Percentiles rank a stretch among this genome's conserved stretches.
Evolutionary conservation across 1,284 basidiomycete genomes (phyloP).

Genomic region (Papiliotrema flavescens): DNA sequence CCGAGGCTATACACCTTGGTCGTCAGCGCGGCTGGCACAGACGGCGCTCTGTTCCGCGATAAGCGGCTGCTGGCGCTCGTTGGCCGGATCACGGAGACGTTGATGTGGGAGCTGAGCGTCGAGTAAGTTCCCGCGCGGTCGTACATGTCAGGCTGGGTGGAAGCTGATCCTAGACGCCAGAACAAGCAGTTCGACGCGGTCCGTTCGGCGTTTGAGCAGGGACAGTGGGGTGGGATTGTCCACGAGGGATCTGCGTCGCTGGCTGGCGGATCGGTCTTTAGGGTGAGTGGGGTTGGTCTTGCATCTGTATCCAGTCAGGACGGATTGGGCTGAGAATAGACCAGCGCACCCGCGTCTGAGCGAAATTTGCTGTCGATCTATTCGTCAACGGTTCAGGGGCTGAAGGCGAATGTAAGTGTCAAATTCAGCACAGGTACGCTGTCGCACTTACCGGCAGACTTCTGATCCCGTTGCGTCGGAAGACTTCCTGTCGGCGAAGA

Average conservation of each 20-base stretch:
- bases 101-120: conserved; percentile 61
- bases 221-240: conserved; percentile 57
- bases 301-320: too few relatives aligned
- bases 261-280: conserved; percentile 38
- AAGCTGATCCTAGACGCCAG: conserved; percentile 51
- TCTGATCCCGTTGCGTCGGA: conserved; percentile 25
- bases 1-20: conserved; percentile 69
- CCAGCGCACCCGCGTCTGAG: conserved; percentile 53
- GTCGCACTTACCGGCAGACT: conserved; percentile 2
- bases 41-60: conserved; percentile 55
- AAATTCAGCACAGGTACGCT: neutral
- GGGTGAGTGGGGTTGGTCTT: neutral
- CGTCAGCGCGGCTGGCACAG: conserved; percentile 52
- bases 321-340: conserved; percentile 29
- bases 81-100: conserved; percentile 62
- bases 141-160: neutral
- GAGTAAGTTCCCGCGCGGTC: conserved; percentile 55
- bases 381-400: conserved; percentile 60
- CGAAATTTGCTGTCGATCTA: conserved; percentile 66
- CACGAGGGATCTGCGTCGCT: conserved; percentile 48
- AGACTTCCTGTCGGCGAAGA: conserved; percentile 56
- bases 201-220: conserved; percentile 62
- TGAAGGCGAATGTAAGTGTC: conserved; percentile 62
- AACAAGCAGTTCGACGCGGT: conserved; percentile 54
- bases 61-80: conserved; percentile 63